Percentiles rank a stretch among this genome's conserved stretches.
These are phyloP conservation scores for Pulicaria dysenterica DNA, from an alignment of 129 eudicot genomes.

Conservation along the genomic window DNA sequence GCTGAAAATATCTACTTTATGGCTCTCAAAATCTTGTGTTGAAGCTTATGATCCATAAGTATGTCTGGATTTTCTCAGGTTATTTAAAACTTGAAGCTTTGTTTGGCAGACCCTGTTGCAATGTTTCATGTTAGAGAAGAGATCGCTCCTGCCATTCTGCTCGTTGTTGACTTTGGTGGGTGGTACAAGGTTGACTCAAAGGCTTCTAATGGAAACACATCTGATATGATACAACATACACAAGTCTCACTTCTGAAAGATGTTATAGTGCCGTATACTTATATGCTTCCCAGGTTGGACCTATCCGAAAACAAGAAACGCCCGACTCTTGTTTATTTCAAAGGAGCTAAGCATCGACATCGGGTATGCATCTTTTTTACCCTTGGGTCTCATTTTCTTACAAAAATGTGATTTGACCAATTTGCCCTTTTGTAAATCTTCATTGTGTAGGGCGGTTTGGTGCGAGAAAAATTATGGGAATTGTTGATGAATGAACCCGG, in stretches of 20 bases:
- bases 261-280: slow-evolving; percentile 87
- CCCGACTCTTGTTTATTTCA: slow-evolving; percentile 76
- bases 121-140: slow-evolving; percentile 92
- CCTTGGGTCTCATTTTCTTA: too few relatives aligned
- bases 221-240: slow-evolving; percentile 81
- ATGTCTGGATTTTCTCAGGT: slow-evolving; percentile 59
- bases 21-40: background rate
- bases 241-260: slow-evolving; percentile 92
- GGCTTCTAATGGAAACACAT: slow-evolving; percentile 53
- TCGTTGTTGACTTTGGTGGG: slow-evolving; percentile 98
- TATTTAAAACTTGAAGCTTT: slow-evolving; percentile 90
- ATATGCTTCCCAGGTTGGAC: slow-evolving; percentile 66
- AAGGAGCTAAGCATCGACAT: slow-evolving; percentile 98
- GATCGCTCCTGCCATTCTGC: slow-evolving; percentile 78
- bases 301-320: slow-evolving; percentile 60
- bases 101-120: slow-evolving; percentile 99
- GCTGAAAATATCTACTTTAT: background rate
- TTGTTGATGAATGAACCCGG: slow-evolving; percentile 57
- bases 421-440: too few relatives aligned
- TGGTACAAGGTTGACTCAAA: slow-evolving; percentile 88
- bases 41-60: slow-evolving; percentile 17
- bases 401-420: too few relatives aligned
- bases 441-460: slow-evolving; percentile 69
- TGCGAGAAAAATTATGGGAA: slow-evolving; percentile 93
- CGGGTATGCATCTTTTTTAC: slow-evolving; percentile 57